phyloP scores from a whole-genome alignment of 176 grass and related monocot species.

The Eremochloa ophiuroides region DNA sequence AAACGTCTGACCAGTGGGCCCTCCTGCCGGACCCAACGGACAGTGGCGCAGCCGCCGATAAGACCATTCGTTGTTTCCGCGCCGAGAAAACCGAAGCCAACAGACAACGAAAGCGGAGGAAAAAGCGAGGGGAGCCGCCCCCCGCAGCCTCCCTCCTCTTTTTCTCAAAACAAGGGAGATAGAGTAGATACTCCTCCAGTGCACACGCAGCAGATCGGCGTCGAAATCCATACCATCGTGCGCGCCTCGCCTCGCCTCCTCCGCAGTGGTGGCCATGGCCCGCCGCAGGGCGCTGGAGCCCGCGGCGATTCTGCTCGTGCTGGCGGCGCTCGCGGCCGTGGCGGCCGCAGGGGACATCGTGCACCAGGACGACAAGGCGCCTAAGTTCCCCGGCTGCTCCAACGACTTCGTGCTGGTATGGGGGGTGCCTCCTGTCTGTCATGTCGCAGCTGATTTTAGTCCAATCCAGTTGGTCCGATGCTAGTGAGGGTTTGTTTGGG shows the following conservation, averaged over 20 bases:
- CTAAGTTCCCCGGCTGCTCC: conserved; percentile 89
- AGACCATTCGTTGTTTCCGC: neutral
- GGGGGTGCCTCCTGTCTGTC: neutral
- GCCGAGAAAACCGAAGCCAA: neutral
- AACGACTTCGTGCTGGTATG: conserved; percentile 86
- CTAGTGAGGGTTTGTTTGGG: neutral
- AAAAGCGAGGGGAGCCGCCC: neutral
- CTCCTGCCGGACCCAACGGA: neutral
- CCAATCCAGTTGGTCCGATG: neutral
- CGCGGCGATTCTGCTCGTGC: conserved; percentile 18
- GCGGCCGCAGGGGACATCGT: conserved; percentile 77
- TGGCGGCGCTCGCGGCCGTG: conserved; percentile 39
- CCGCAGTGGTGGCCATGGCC: neutral
- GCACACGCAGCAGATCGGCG: neutral
- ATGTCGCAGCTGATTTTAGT: neutral
- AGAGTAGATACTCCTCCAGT: no score
- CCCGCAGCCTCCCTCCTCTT: neutral
- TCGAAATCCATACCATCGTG: neutral
- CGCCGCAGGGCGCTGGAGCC: neutral
- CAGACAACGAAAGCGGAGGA: neutral
- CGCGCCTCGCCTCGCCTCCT: neutral
- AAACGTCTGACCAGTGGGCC: neutral
- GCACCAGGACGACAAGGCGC: conserved; percentile 76
- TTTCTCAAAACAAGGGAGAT: neutral
- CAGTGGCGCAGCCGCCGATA: no score